Evolutionary conservation across 2,329 filamentous ascomycete species (phyloP).

Genomic region (Blastomyces parvus): DNA sequence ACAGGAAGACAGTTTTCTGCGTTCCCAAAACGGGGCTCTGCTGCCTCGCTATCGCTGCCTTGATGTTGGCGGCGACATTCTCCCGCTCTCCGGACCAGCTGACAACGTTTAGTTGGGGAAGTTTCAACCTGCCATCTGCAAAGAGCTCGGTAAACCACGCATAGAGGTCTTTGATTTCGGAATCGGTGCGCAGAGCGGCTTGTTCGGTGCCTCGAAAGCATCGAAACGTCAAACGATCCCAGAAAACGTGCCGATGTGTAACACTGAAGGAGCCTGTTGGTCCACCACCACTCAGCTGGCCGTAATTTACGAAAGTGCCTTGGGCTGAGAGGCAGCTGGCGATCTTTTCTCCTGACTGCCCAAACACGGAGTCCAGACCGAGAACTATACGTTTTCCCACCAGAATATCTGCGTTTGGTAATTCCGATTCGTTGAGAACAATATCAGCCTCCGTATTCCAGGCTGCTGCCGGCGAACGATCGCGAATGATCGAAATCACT

Average conservation of each 20-base stretch:
- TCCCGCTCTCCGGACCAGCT: not conserved
- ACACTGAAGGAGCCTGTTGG: not conserved
- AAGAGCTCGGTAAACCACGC: not conserved
- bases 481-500: conserved; percentile 16
- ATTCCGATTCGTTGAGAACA: conserved; percentile 15
- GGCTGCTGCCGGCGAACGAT: conserved; percentile 10
- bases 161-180: conserved; percentile 9
- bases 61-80: not conserved
- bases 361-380: conserved; percentile 17
- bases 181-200: not conserved
- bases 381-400: conserved; percentile 12
- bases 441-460: conserved; percentile 9
- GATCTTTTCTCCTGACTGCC: conserved; percentile 13
- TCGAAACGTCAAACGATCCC: conserved; percentile 2
- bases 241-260: not conserved
- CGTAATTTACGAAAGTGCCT: conserved; percentile 17
- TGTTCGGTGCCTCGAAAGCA: not conserved
- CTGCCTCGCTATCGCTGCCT: not conserved
- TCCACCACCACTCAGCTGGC: conserved; percentile 13
- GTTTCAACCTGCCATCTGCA: not conserved
- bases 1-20: not conserved
- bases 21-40: not conserved
- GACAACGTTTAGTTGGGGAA: not conserved
- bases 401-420: conserved; percentile 3
- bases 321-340: conserved; percentile 13